Conservation (phyloP, 441 rosid species). For the Macaranga tanarius region DNA sequence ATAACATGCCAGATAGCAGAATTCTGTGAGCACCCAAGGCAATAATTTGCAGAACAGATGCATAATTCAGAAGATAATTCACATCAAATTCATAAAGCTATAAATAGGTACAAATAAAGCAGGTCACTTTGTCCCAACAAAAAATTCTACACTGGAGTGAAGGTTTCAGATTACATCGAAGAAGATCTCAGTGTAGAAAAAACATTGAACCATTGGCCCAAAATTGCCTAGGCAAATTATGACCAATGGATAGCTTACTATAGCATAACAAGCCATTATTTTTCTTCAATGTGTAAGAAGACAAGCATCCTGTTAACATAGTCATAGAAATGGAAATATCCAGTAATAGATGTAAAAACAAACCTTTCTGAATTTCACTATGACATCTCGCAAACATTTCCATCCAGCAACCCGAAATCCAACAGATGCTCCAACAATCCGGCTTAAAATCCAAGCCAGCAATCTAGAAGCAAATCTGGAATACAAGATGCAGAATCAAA, state of each 20-base stretch:
- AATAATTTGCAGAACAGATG: not conserved
- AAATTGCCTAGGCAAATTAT: not conserved
- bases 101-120: not conserved
- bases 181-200: not conserved
- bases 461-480: constrained; percentile 80
- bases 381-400: constrained; percentile 86
- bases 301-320: not conserved
- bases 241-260: too few relatives aligned
- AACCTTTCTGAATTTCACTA: constrained; percentile 85
- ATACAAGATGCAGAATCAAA: constrained; percentile 22
- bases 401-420: constrained; percentile 87
- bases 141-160: not conserved
- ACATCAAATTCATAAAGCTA: not conserved
- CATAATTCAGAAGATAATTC: not conserved
- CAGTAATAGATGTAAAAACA: constrained; percentile 3
- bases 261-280: not conserved
- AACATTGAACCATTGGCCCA: not conserved
- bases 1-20: not conserved
- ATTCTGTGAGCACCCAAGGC: not conserved
- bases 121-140: not conserved
- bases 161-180: not conserved
- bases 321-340: constrained; percentile 19
- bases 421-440: constrained; percentile 76
- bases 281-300: not conserved
- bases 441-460: constrained; percentile 83